These are phyloP conservation scores for Diplocarpon rosae DNA, from an alignment of 2,329 filamentous ascomycete genomes.

Conservation along the genomic window DNA sequence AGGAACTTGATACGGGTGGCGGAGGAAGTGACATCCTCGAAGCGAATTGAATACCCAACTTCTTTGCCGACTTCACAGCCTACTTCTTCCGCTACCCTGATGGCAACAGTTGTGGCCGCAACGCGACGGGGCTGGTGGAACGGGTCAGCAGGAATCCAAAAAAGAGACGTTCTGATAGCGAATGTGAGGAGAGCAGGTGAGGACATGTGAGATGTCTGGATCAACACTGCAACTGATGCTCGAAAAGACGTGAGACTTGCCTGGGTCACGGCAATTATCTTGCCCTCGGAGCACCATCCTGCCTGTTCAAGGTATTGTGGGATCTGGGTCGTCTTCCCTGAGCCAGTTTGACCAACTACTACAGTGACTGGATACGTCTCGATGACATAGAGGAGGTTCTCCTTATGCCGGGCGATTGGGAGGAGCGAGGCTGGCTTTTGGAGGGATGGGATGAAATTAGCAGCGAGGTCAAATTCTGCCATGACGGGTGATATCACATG, in stretches of 20 bases:
- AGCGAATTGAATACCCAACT: slow-evolving; percentile 82
- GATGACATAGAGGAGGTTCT: slow-evolving; percentile 72
- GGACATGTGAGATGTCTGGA: too few relatives aligned
- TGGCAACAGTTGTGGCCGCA: slow-evolving; percentile 80
- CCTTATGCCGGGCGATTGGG: slow-evolving; percentile 74
- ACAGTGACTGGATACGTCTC: slow-evolving; percentile 79
- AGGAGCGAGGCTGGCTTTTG: slow-evolving; percentile 77
- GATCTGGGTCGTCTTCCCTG: slow-evolving; percentile 90
- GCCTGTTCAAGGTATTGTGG: slow-evolving; percentile 82
- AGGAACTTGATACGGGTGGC: slow-evolving; percentile 87
- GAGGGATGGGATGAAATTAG: slow-evolving; percentile 63
- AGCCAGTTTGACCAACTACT: slow-evolving; percentile 87
- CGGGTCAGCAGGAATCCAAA: slow-evolving; percentile 6
- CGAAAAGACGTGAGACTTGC: slow-evolving; percentile 36
- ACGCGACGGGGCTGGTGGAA: slow-evolving; percentile 65
- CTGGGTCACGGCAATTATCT: slow-evolving; percentile 81
- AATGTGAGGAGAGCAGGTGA: too few relatives aligned
- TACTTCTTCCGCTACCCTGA: slow-evolving; percentile 81
- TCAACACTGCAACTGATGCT: too few relatives aligned
- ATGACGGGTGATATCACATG: slow-evolving; percentile 19
- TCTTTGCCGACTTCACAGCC: slow-evolving; percentile 79
- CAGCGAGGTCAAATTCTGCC: slow-evolving; percentile 43
- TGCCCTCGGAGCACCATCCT: slow-evolving; percentile 80
- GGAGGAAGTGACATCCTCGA: slow-evolving; percentile 84
- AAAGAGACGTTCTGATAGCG: not conserved